phyloP scores from a whole-genome alignment of 345 rosid species.

The Eucalyptus sp. region DNA sequence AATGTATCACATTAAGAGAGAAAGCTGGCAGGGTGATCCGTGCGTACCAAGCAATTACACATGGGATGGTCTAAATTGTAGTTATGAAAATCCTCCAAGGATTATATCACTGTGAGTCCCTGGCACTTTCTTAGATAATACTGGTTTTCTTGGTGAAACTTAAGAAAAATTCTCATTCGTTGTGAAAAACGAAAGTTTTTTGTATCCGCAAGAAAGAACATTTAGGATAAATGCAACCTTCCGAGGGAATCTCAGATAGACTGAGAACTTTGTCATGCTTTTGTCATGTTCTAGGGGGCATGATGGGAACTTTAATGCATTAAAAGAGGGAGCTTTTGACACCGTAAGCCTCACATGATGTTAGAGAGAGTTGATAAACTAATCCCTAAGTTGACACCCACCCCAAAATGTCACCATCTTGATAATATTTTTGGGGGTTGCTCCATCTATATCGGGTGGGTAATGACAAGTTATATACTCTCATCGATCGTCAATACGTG shows the following conservation, averaged over 20 bases:
- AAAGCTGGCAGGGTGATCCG: constrained; percentile 20
- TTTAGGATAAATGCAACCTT: not conserved
- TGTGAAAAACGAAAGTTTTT: fast-evolving
- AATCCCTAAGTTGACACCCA: not conserved
- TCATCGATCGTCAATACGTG: not conserved
- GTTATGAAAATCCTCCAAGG: not conserved
- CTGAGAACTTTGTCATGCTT: not conserved
- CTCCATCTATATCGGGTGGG: not conserved
- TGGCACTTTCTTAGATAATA: not conserved
- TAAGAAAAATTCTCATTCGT: not conserved
- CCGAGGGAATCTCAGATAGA: not conserved
- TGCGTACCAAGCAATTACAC: not conserved
- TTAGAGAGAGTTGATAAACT: not conserved
- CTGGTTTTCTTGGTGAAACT: not conserved
- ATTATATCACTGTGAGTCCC: not conserved
- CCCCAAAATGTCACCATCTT: not conserved
- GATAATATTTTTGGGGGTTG: not conserved
- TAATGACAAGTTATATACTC: not conserved
- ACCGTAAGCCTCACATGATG: too few species aligned
- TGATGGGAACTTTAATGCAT: not conserved
- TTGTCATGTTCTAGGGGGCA: not conserved
- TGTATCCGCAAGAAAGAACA: not conserved
- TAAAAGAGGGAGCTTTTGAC: not conserved
- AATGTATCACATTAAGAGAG: not conserved
- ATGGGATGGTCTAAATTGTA: not conserved